Evolutionary conservation across 257 asterid species (phyloP), one percentile per base, ranked within the genome.

Genomic region (Fraxinus cuspidata): DNA sequence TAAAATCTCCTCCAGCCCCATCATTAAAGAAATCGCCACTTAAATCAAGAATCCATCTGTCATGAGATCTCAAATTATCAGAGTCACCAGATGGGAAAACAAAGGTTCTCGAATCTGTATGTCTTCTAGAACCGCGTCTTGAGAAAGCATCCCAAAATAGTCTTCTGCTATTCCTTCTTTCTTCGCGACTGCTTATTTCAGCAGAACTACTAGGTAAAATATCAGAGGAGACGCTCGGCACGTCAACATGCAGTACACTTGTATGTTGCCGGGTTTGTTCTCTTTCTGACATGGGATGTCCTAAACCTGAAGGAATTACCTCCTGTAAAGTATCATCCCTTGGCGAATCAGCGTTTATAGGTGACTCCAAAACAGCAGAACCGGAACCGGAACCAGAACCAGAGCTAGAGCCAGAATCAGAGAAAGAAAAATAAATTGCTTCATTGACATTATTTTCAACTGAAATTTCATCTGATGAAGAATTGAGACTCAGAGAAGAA

Each of bases 91-190:
- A 83, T 32, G 96, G 80, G 42, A 86, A 86, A 16, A 72, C 67
- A 75, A 79, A 83, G 34, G 80, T 81, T 80, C 88, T 85, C 31
- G 91, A 84, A 49, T 91, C 89, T 31, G 84, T 56, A 77, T 83
- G 87, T 81, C 96, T 86, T 86, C 98, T 87, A 56, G 95, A 89
- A 83, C 82, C 76, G 71, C 90, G 90, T 82, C 96, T 87, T 40
- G 97, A 87, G 80, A 92, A 92, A 49, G 98, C 90, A 81, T 95
- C 98, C 97, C 94, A 89, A 78, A 92, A 95, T 78, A 92, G 87
- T 83, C 98, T 90, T 88, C 96, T 92, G 77, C 90, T 90, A 77
- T 88, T 87, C 80, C 89, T 88, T 81, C 95, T 88, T 71, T 85
- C 87, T 72, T 88, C 97, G 0, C 80, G 86, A 75, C 82, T 84